phyloP scores from a whole-genome alignment of 202 grass and related monocot species.

The Setaria viridis region DNA sequence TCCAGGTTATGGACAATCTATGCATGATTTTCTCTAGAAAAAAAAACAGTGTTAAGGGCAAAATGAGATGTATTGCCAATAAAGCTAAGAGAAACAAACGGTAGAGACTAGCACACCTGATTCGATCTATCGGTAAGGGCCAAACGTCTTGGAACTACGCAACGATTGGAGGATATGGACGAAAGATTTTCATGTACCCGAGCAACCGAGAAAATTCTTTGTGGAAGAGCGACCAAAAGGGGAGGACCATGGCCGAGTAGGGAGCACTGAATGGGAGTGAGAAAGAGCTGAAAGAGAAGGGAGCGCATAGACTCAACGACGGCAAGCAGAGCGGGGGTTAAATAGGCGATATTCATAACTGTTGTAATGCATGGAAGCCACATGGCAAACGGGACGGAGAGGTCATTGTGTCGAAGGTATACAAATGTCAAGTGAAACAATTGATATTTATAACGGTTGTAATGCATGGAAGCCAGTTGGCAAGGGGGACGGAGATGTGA shows the following conservation, averaged over 20 bases:
- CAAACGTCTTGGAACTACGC: neutral
- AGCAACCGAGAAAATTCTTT: no score
- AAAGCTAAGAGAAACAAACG: neutral
- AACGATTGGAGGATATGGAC: no score
- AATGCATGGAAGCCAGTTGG: neutral
- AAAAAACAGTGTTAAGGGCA: neutral
- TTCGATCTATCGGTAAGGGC: neutral
- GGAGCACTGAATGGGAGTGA: fast-evolving
- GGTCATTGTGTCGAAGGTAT: no score
- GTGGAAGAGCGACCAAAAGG: neutral
- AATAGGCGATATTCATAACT: neutral
- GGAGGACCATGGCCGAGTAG: neutral
- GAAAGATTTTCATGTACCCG: neutral
- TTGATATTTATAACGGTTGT: neutral
- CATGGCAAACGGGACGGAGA: neutral
- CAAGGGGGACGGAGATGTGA: neutral
- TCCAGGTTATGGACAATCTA: neutral
- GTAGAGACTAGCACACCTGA: neutral
- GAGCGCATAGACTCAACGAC: no score
- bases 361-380: no score
- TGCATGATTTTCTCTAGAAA: neutral
- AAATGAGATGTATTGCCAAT: neutral
- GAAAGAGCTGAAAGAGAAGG: neutral
- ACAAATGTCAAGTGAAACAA: neutral
- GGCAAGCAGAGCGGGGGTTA: neutral